Evolutionary conservation across 352 stramenopile genomes (phyloP).

Genomic region (Pythium volutum): DNA sequence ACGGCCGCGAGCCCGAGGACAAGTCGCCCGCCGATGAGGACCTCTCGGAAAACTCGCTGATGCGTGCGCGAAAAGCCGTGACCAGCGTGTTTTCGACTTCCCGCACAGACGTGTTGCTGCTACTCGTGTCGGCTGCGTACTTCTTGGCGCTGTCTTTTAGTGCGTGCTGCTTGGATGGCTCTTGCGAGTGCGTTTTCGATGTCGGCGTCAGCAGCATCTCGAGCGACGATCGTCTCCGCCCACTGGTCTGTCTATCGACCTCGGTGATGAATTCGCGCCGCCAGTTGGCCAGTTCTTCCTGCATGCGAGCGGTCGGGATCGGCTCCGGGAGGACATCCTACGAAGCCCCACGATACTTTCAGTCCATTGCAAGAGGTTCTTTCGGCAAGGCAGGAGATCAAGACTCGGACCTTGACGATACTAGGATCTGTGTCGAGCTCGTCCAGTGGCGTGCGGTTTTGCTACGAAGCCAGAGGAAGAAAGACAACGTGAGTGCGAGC

Average conservation of each 20-base stretch:
- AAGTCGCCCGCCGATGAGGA: conserved; percentile 13
- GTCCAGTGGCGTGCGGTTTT: conserved; percentile 66
- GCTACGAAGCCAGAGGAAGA: conserved; percentile 25
- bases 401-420: conserved; percentile 30
- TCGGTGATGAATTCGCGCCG: conserved; percentile 25
- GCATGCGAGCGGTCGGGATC: conserved; percentile 23
- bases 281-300: conserved; percentile 25
- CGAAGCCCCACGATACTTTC: background rate
- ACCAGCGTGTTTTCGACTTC: conserved; percentile 27
- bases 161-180: background rate
- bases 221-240: conserved; percentile 2
- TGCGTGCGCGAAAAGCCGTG: conserved; percentile 18
- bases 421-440: conserved; percentile 40
- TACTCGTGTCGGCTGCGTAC: background rate
- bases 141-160: conserved; percentile 5
- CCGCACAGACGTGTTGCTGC: background rate
- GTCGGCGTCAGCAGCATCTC: conserved; percentile 13
- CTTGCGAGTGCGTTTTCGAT: background rate
- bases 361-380: background rate
- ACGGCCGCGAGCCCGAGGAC: conserved; percentile 1
- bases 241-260: conserved; percentile 12
- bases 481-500: background rate
- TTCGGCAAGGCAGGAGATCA: background rate
- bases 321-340: conserved; percentile 25
- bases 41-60: conserved; percentile 26